Evolutionary conservation across 1,284 basidiomycete genomes (phyloP).

Genomic region (Marasmius sp.): DNA sequence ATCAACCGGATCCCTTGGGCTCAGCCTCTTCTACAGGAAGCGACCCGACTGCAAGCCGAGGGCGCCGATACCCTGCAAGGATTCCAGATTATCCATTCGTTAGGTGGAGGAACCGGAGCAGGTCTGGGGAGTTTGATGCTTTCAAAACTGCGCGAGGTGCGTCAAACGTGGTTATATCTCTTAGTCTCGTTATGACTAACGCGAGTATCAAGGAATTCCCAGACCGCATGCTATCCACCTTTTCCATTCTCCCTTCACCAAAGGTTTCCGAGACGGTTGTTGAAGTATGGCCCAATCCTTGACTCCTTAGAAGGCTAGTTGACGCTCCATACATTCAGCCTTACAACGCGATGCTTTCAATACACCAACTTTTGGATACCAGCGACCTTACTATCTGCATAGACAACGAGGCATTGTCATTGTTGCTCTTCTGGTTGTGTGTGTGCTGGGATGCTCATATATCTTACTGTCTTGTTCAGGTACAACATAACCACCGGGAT

Average conservation of each 20-base stretch:
- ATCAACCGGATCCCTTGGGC: not conserved
- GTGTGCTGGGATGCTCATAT: not conserved
- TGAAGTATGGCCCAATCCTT: constrained; percentile 51
- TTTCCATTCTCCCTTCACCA: constrained; percentile 89
- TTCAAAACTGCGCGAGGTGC: constrained; percentile 80
- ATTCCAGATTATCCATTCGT: constrained; percentile 90
- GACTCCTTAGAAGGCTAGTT: constrained; percentile 5
- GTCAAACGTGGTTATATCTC: constrained; percentile 7
- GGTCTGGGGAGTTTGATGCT: constrained; percentile 84
- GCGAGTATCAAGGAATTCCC: constrained; percentile 68
- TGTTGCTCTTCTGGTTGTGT: not conserved
- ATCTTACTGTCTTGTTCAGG: constrained; percentile 31
- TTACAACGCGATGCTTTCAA: constrained; percentile 88
- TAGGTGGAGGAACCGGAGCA: constrained; percentile 92
- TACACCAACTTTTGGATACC: constrained; percentile 91
- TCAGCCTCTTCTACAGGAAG: constrained; percentile 46
- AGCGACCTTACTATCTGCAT: constrained; percentile 89
- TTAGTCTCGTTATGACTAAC: constrained; percentile 5
- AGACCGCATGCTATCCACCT: constrained; percentile 92
- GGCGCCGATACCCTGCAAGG: constrained; percentile 88
- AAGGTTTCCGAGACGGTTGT: constrained; percentile 96
- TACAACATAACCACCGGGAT: constrained; percentile 83
- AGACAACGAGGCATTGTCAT: constrained; percentile 91
- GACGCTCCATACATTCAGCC: constrained; percentile 44
- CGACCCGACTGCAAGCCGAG: constrained; percentile 76